Percentiles rank a stretch among this genome's conserved stretches.
Evolutionary conservation across 1,284 basidiomycete genomes (phyloP).

Genomic region (Xerocomus amazonicus): DNA sequence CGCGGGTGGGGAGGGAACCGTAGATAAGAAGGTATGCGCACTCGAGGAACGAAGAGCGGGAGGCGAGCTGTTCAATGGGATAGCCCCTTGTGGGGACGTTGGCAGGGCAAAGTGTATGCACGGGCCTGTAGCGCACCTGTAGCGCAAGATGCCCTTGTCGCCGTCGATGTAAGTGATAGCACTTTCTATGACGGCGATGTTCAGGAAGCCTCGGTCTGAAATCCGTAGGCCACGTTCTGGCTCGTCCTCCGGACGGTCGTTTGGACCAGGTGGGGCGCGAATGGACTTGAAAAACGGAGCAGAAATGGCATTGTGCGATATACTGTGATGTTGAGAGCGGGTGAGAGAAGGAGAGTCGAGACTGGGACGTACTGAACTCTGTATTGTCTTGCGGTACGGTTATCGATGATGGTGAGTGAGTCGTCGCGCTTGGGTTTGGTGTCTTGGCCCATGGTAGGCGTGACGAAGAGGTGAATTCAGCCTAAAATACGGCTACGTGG

Average conservation of each 20-base stretch:
- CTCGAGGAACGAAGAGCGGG: slow-evolving; percentile 76
- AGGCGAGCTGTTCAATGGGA: slow-evolving; percentile 85
- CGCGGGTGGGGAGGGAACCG: slow-evolving; percentile 69
- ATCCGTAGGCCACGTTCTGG: slow-evolving; percentile 75
- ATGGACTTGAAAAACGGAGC: slow-evolving; percentile 82
- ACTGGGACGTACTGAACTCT: slow-evolving; percentile 73
- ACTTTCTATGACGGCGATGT: slow-evolving; percentile 81
- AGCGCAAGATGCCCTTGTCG: slow-evolving; percentile 73
- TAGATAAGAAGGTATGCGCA: slow-evolving; percentile 85
- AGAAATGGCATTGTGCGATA: slow-evolving; percentile 69
- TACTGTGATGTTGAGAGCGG: slow-evolving; percentile 42
- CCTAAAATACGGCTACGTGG: slow-evolving; percentile 2
- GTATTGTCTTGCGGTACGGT: slow-evolving; percentile 79
- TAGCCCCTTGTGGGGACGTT: slow-evolving; percentile 61
- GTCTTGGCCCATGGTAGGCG: slow-evolving; percentile 27
- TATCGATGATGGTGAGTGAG: slow-evolving; percentile 71
- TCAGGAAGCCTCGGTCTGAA: slow-evolving; percentile 77
- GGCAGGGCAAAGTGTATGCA: background rate
- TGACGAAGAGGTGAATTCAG: background rate
- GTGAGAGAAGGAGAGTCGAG: background rate
- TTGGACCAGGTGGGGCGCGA: slow-evolving; percentile 50
- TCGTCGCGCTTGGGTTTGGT: slow-evolving; percentile 28
- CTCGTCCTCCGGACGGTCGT: slow-evolving; percentile 79
- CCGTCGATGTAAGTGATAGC: slow-evolving; percentile 88
- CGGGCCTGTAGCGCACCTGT: slow-evolving; percentile 45